phyloP scores from a whole-genome alignment of 352 stramenopile species.

The Thalassiosira tumida region DNA sequence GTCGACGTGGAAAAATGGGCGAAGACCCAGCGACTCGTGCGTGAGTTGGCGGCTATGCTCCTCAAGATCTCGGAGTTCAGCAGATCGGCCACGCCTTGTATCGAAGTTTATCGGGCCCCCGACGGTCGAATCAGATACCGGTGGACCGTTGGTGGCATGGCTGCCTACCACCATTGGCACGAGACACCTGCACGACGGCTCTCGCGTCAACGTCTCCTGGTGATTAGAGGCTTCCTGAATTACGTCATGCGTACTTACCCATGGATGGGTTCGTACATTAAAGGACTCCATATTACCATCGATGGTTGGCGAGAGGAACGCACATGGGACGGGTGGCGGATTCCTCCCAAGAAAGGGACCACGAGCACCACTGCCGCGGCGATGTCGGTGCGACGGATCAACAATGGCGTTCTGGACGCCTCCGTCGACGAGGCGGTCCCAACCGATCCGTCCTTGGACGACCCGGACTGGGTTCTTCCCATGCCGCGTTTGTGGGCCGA shows the following conservation, averaged over 20 bases:
- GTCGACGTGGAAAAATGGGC: constrained; percentile 78
- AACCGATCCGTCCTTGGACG: background rate
- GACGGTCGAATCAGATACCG: too few relatives aligned
- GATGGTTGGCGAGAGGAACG: constrained; percentile 58
- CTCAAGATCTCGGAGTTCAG: too few relatives aligned
- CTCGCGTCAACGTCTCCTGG: background rate
- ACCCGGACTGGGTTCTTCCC: background rate
- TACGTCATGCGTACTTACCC: constrained; percentile 41
- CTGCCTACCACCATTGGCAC: too few relatives aligned
- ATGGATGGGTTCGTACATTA: constrained; percentile 55
- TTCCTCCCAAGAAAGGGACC: background rate
- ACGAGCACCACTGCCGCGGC: too few relatives aligned
- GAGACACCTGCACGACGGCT: too few relatives aligned
- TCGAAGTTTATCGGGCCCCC: too few relatives aligned
- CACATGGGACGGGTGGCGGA: constrained; percentile 24
- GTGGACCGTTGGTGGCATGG: too few relatives aligned
- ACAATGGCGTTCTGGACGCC: background rate
- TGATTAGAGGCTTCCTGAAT: constrained; percentile 67
- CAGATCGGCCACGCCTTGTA: too few relatives aligned
- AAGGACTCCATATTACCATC: constrained; percentile 70
- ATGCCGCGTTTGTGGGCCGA: constrained; percentile 70
- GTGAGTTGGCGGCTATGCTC: too few relatives aligned
- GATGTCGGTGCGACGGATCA: background rate
- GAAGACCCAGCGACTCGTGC: constrained; percentile 26
- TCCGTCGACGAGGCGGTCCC: background rate